These are phyloP conservation scores for Ramularia endophylla DNA, from an alignment of 2,329 filamentous ascomycete species.

Conservation along the genomic window DNA sequence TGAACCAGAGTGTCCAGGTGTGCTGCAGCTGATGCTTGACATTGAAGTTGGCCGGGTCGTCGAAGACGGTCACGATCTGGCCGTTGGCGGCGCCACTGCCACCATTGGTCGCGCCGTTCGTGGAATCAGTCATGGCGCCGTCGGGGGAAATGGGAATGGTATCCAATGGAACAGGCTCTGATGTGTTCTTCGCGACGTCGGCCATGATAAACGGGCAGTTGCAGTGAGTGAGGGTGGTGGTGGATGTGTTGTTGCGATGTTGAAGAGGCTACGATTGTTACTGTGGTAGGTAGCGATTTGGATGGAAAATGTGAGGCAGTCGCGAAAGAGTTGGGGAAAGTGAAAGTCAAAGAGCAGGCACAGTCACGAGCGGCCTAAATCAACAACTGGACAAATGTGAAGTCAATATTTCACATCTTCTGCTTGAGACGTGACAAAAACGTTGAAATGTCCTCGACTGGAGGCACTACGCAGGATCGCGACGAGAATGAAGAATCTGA, in stretches of 20 bases:
- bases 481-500: slow-evolving; percentile 1
- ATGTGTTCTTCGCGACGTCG: slow-evolving; percentile 23
- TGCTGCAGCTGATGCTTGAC: slow-evolving; percentile 98
- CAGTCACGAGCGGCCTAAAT: too few species aligned
- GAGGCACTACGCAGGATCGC: slow-evolving; percentile 7
- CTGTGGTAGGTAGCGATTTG: slow-evolving; percentile 9
- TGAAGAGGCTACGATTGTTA: slow-evolving; percentile 1
- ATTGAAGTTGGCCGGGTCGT: slow-evolving; percentile 98
- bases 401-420: too few species aligned
- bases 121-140: slow-evolving; percentile 40
- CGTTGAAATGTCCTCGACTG: slow-evolving; percentile 16
- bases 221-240: slow-evolving; percentile 3
- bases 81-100: slow-evolving; percentile 34
- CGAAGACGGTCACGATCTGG: slow-evolving; percentile 87
- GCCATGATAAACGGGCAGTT: too few species aligned
- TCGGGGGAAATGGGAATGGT: slow-evolving; percentile 52
- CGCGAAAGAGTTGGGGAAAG: too few species aligned
- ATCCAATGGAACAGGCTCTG: slow-evolving; percentile 46
- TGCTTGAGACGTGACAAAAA: too few species aligned
- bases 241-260: not conserved
- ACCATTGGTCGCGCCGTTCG: slow-evolving; percentile 42
- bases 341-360: too few species aligned
- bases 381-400: too few species aligned
- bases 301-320: not conserved
- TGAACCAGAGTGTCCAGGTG: slow-evolving; percentile 99